Evolutionary conservation across 306 rosid genomes (phyloP), one percentile per base, ranked within the genome.

Genomic region (Potentilla sterilis): DNA sequence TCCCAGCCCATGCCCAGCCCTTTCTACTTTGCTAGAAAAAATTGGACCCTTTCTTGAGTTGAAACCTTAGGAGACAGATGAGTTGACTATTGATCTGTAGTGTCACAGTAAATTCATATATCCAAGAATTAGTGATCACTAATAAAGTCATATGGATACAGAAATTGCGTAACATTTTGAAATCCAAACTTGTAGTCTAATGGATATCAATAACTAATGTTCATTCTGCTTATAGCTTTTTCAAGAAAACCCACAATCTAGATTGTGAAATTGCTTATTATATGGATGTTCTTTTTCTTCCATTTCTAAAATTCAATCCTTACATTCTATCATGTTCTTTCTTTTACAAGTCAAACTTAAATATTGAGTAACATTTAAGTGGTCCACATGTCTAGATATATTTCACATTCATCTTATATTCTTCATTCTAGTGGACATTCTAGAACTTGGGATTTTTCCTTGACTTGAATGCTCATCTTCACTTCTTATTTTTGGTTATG

Each of bases 401-500:
- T 66, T 12, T 80, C 38, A 32, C 40, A 51, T 78, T 49, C 28
- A 32, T 44, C 22, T 5, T 43, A 9, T 72, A 18, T 42, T 32
- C 21, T 2, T 15, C 19, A 7, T 44, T 10, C 24, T 74, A 2
- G 28, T 59, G 63, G 6, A 67, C 43, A 42, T 67, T 7, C 51
- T 21, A 47, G 49, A 41, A 58, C 18, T 37, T 35, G 16, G 75
- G 48, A 15, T 9, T 3, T 43, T 41, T 15, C 61, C 67, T 49
- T 48, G 66, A 37, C 46, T 67, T 76, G 69, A 47, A 51, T 73
- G 3, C 49, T 40, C 22, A 47, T 51, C 67, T 28, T 59, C 15
- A 83, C 69, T 68, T 65, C 37, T 67, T 80, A 58, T 80, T 54
- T 6, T 5, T n/a, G 75, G 64, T 41, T 72, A 11, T 52, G 64